These are phyloP conservation scores for Dalbergia cultrata DNA, from an alignment of 306 rosid species.

Conservation along the genomic window DNA sequence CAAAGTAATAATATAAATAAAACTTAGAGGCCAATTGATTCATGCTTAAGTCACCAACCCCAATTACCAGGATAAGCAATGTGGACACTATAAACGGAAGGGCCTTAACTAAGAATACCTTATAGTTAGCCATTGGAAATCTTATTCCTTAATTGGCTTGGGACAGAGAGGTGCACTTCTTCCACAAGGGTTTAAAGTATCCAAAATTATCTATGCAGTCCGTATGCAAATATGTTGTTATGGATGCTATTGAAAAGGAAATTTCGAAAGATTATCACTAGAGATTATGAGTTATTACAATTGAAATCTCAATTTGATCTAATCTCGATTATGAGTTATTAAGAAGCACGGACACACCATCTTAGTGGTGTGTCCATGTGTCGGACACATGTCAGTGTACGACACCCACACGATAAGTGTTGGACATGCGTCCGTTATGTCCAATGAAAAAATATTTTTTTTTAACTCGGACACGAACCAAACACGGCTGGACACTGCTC, in stretches of 20 bases:
- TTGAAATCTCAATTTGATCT: not conserved
- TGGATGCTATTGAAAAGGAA: not conserved
- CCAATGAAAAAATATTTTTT: no score
- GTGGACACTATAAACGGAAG: not conserved
- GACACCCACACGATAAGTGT: no score
- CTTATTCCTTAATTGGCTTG: not conserved
- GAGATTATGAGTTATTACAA: not conserved
- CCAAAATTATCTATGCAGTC: no score
- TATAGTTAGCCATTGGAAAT: constrained; percentile 4
- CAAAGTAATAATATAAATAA: no score
- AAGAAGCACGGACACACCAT: no score
- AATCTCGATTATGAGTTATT: no score
- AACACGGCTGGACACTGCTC: no score
- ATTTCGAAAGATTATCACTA: not conserved
- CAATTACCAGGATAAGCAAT: not conserved
- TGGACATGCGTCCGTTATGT: no score
- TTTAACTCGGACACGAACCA: no score
- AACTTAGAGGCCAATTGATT: no score
- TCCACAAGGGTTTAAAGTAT: not conserved
- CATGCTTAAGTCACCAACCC: not conserved
- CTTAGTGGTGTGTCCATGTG: no score
- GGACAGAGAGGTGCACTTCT: not conserved
- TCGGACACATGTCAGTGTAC: no score
- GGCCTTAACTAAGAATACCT: not conserved
- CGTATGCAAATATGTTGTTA: not conserved